Evolutionary conservation across 768 basidiomycete genomes (phyloP), one percentile per base, ranked within the genome.

Genomic region (Pleurotus salmoneostramineus): DNA sequence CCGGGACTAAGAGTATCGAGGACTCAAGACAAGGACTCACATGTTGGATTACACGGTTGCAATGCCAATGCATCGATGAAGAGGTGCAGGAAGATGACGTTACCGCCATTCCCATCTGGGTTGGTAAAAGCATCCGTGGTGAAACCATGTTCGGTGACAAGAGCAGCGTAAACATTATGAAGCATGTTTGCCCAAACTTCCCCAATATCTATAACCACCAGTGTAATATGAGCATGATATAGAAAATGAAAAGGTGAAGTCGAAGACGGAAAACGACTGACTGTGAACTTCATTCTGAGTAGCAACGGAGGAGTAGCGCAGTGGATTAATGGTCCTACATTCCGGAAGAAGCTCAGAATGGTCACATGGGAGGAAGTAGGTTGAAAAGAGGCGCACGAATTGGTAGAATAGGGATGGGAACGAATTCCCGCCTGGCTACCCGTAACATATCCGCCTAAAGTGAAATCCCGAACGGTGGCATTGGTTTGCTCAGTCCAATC

Each of bases 351-450:
- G 44, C 6, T 6, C 14, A 21, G 8, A 33, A 4, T 6, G 14
- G 21, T 27, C 21, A 27, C 3, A 34, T 15, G 12, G 14, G 14
- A 10, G 37, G 37, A 10, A n/a, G 43, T 14, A 31, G 46, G 40
- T 21, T 4, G n/a, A 5, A 14, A 73, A 27, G 21, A 27, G 2
- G 3, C 69, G 68, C 66, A 68, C 77, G 76, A 64, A 59, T 71
- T 69, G 57, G 80, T 82, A 3, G 83, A 84, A 71, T 87, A 87
- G 8, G 80, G 82, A 67, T 79, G 77, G 47, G 73, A 68, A 17
- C 85, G 77, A 63, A 87, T 81, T 44, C 87, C 86, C 5, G 65
- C 65, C 3, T 75, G 58, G 58, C 73, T 68, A 66, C 83, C 76
- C 61, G 71, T 76, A 31, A 86, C 84, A 67, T 83, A 87, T 50